Evolutionary conservation across 108 stramenopile species (phyloP), one percentile per base, ranked within the genome.

Genomic region (Cyclostephanos tholiformis): DNA sequence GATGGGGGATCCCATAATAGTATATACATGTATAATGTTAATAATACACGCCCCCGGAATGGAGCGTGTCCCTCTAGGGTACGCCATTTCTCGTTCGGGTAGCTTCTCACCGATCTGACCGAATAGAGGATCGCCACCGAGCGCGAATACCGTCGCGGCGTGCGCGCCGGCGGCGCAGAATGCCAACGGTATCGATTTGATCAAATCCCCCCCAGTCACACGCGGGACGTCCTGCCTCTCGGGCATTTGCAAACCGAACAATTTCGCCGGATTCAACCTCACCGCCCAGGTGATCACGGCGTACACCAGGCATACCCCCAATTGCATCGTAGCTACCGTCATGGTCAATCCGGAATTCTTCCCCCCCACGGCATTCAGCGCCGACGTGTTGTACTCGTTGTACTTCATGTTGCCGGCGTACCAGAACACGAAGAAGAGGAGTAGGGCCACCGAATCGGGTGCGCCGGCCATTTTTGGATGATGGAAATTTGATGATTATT

Each of bases 371-470:
- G 83, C 83, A 49, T 72, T 80, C 9, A 84, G 65, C 0, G 85
- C 77, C 41, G 79, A 75, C 13, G 82, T 83, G 82, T 86, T 86
- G 71, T 86, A 83, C 68, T 83, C 82, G 53, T 86, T 86, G 85
- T 86, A 86, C 61, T 86, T 83, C 79, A 80, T 83, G 79, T 86
- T 89, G 32, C 85, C 67, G 41, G 75, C 75, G 46, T 89, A 75
- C 77, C 77, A 84, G 72, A 80, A 70, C 32, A 83, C 79, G 61
- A 85, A 74, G 82, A 83, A 79, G 36, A 80, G 72, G 14, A 68
- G 36, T 16, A 83, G 68, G 39, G 84, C 80, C 7, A 77, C 67
- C 5, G 60, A 67, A 50, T 81, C 84, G 65, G 79, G 84, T 32
- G 84, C 82, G 29, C 82, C 82, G 14, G 59, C 59, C 59, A 60